Evolutionary conservation across 345 rosid genomes (phyloP), one percentile per base, ranked within the genome.

Genomic region (Eucalyptus brandiana): DNA sequence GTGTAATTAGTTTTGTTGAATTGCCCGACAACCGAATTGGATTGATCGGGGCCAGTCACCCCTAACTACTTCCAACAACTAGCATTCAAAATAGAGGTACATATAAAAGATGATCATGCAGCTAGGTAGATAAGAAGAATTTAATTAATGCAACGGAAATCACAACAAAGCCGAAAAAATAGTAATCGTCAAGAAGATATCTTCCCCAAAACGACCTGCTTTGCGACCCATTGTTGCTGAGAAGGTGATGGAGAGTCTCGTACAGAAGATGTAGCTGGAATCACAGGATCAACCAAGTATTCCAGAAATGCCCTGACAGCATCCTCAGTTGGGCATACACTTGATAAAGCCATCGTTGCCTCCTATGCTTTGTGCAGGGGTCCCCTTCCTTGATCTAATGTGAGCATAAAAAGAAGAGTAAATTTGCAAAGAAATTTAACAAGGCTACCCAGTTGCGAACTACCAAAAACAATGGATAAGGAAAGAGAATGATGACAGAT

Each of bases 271-370:
- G 90, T 94, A 7, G 83, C 86, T 3, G 97, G 97, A 87, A 97
- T 93, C 88, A 92, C 12, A 89, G 99, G 99, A 88, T 96, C 98
- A 87, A 96, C 96, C 89, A 97, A 91, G 89, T 49, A 89, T 21
- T 93, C 96, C 47, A 96, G 88, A 69, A 97, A 89, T 89, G 90
- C 93, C 90, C 87, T 58, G 90, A 96, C 67, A 65, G 97, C 94
- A 87, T 97, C 99, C 89, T 96, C 98, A 6, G 94, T 92, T 9
- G 95, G 94, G 91, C 97, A 97, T 44, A 89, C 90, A 89, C 93
- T 90, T 42, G 89, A 90, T 5, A 69, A 80, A 87, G 88, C 91
- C 94, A 93, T 86, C 28, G 40, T 47, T 86, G 58, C 87, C 58
- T n/a, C 76, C 76, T n/a, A 67, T n/a, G 76, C 37, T 67, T n/a